Evolutionary conservation across 169 alveolate species (phyloP).

Genomic region (Plasmodium malariae): DNA sequence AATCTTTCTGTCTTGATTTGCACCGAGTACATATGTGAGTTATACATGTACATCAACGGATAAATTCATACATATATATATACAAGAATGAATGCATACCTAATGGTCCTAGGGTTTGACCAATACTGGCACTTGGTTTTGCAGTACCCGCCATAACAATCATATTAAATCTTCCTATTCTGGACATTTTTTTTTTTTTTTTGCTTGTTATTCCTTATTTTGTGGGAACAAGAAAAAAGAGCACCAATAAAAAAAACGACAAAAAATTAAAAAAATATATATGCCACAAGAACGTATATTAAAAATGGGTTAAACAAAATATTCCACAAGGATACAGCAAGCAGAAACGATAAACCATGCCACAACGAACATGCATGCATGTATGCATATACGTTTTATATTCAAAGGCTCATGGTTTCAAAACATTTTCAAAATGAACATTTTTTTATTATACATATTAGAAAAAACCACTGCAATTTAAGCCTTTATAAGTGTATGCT

Average conservation of each 20-base stretch:
- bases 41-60: background rate
- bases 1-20: background rate
- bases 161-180: slow-evolving; percentile 79
- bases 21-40: background rate
- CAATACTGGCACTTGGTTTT: slow-evolving; percentile 93
- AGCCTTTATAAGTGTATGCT: background rate
- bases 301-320: no score
- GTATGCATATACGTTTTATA: background rate
- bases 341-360: no score
- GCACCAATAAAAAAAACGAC: background rate
- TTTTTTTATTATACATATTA: background rate
- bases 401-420: background rate
- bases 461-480: background rate
- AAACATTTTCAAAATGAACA: background rate
- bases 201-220: background rate
- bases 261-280: no score
- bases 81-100: slow-evolving; percentile 78
- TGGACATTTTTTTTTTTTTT: slow-evolving; percentile 55
- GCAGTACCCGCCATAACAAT: slow-evolving; percentile 93
- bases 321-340: no score
- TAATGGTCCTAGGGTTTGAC: slow-evolving; percentile 93
- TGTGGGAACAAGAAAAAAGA: background rate
- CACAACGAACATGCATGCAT: no score
- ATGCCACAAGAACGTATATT: no score
- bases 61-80: background rate